phyloP scores from a whole-genome alignment of 495 filamentous ascomycete genomes.

The Acidiella bohemica region DNA sequence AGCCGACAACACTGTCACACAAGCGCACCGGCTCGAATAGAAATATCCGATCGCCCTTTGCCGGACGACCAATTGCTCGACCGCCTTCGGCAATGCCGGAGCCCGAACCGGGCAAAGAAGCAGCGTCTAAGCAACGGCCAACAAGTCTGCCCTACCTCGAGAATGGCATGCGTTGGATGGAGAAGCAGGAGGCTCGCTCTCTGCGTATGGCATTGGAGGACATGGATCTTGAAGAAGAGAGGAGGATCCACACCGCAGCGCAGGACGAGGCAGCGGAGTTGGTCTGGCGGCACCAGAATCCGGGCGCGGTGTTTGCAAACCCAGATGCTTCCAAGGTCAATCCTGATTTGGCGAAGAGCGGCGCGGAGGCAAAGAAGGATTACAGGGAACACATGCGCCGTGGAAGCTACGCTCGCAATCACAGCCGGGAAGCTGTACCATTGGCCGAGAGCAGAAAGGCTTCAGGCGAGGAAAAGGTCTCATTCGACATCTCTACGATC shows the following conservation, averaged over 20 bases:
- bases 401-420: conserved; percentile 48
- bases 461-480: not conserved
- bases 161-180: conserved; percentile 67
- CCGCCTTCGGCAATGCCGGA: conserved; percentile 12
- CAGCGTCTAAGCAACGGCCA: conserved; percentile 23
- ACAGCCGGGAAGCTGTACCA: conserved; percentile 35
- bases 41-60: conserved; percentile 1
- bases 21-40: conserved; percentile 2
- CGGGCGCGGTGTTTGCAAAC: conserved; percentile 39
- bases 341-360: no score
- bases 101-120: not conserved
- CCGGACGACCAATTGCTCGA: conserved; percentile 5
- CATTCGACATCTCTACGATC: not conserved
- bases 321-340: conserved; percentile 42
- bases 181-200: conserved; percentile 69
- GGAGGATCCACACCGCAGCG: conserved; percentile 56
- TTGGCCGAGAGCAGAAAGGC: not conserved
- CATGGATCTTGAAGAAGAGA: conserved; percentile 60
- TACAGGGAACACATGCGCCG: conserved; percentile 49
- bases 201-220: conserved; percentile 68
- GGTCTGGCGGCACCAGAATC: conserved; percentile 71
- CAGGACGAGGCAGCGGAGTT: conserved; percentile 78
- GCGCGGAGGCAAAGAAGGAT: conserved; percentile 22
- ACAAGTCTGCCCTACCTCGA: conserved; percentile 59
- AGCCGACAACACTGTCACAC: not conserved